Percentiles rank a stretch among this genome's conserved stretches.
phyloP scores from a whole-genome alignment of 176 grass and related monocot genomes.

The Bolboschoenus planiculmis region DNA sequence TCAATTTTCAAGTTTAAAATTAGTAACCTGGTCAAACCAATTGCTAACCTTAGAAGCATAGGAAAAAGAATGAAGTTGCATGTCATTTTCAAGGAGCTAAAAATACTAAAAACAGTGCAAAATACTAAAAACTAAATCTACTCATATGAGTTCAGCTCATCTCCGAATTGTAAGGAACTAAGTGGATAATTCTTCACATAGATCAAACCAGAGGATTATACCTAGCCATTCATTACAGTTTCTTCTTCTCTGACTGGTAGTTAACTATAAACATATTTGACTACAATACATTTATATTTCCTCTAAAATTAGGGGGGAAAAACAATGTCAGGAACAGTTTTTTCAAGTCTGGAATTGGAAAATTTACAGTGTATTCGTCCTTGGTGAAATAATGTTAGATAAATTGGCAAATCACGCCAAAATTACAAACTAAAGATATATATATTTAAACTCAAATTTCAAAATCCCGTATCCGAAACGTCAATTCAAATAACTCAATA shows the following conservation, averaged over 20 bases:
- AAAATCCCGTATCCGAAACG: too few relatives aligned
- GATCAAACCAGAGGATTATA: not conserved
- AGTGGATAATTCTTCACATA: not conserved
- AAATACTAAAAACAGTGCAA: not conserved
- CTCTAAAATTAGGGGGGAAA: not conserved
- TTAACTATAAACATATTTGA: not conserved
- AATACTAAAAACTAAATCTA: not conserved
- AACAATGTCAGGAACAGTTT: not conserved
- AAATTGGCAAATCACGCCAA: not conserved
- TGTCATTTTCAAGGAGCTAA: conserved; percentile 6
- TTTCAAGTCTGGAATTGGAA: not conserved
- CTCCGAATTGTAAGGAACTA: not conserved
- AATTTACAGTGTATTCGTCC: not conserved
- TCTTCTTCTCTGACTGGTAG: not conserved
- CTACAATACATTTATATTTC: not conserved
- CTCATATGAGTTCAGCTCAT: not conserved
- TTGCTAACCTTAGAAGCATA: not conserved
- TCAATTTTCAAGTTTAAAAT: conserved; percentile 9
- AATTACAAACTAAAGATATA: too few relatives aligned
- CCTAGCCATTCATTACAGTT: too few relatives aligned
- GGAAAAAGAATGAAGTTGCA: conserved; percentile 1
- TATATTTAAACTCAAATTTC: too few relatives aligned
- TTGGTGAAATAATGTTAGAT: not conserved
- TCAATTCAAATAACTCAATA: too few relatives aligned
- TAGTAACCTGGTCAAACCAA: not conserved